Evolutionary conservation across 805 yeast species (phyloP).

Genomic region (Candida adriatica): DNA sequence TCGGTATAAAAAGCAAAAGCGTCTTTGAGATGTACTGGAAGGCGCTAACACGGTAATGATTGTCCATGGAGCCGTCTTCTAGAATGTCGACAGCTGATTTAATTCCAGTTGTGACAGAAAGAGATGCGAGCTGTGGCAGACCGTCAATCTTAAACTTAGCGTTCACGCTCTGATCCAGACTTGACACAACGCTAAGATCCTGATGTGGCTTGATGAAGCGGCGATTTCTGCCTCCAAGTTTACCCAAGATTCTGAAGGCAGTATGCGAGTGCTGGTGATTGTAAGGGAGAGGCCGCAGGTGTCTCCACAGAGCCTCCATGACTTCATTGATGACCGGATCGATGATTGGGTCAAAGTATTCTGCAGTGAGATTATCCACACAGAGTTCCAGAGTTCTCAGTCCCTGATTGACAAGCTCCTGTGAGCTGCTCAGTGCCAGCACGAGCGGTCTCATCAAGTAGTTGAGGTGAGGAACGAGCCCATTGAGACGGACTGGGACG

Average conservation of each 20-base stretch:
- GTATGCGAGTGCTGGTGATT: slow-evolving; percentile 95
- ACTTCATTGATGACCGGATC: slow-evolving; percentile 95
- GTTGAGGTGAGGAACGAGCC: slow-evolving; percentile 85
- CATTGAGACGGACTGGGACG: slow-evolving; percentile 91
- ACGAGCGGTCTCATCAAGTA: slow-evolving; percentile 89
- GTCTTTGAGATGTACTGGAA: slow-evolving; percentile 64
- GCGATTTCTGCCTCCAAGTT: slow-evolving; percentile 93
- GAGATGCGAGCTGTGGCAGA: slow-evolving; percentile 49
- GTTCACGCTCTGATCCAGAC: slow-evolving; percentile 58
- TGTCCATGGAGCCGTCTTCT: slow-evolving; percentile 50
- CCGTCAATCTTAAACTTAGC: slow-evolving; percentile 72
- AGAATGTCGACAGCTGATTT: slow-evolving; percentile 70
- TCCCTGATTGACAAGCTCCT: slow-evolving; percentile 91
- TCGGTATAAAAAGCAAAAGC: slow-evolving; percentile 56
- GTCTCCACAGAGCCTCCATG: slow-evolving; percentile 88
- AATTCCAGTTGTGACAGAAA: slow-evolving; percentile 80
- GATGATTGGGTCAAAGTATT: slow-evolving; percentile 92
- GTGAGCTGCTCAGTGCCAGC: slow-evolving; percentile 81
- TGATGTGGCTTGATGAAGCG: slow-evolving; percentile 72
- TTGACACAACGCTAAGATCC: slow-evolving; percentile 48
- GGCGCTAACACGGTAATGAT: slow-evolving; percentile 71
- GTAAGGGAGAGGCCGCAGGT: slow-evolving; percentile 86
- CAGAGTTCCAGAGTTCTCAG: slow-evolving; percentile 90
- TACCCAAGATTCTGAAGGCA: slow-evolving; percentile 87
- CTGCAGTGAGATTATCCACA: slow-evolving; percentile 93